These are phyloP conservation scores for Citrus trifoliata DNA, from an alignment of 345 rosid species.

Conservation along the genomic window DNA sequence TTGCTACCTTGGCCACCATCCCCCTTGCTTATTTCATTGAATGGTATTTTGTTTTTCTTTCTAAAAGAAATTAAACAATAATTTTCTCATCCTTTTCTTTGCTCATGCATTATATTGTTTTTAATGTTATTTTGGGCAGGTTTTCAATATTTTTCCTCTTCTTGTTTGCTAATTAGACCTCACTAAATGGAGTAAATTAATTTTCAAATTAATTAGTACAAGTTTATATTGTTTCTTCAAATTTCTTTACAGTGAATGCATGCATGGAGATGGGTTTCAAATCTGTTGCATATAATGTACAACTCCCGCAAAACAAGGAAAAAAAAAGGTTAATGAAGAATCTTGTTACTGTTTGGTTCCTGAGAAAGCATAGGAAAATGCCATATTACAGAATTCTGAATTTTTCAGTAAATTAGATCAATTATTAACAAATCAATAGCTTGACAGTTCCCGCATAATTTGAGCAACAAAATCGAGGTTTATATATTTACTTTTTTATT, in stretches of 20 bases:
- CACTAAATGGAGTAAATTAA: neutral
- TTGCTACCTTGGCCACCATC: slow-evolving; percentile 63
- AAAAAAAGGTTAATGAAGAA: neutral
- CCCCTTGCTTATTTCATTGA: slow-evolving; percentile 76
- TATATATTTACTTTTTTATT: neutral
- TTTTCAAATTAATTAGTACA: neutral
- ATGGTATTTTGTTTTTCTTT: slow-evolving; percentile 33
- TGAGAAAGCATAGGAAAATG: slow-evolving; percentile 4
- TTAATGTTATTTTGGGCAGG: neutral
- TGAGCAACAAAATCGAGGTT: neutral
- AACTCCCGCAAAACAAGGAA: neutral
- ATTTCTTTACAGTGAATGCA: neutral
- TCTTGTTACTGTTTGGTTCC: neutral
- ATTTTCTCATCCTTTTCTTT: neutral
- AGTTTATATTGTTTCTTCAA: neutral
- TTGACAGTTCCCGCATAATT: neutral
- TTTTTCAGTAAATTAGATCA: neutral
- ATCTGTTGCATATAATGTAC: neutral
- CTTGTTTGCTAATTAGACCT: neutral
- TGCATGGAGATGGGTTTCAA: neutral
- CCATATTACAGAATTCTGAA: neutral
- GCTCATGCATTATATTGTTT: neutral
- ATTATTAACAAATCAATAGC: neutral
- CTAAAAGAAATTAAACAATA: neutral
- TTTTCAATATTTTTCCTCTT: neutral